A percentile compares a stretch with the other conserved stretches of the same genome.
These are phyloP conservation scores for Ustilago lituana DNA, from an alignment of 1,284 basidiomycete genomes.

Conservation along the genomic window DNA sequence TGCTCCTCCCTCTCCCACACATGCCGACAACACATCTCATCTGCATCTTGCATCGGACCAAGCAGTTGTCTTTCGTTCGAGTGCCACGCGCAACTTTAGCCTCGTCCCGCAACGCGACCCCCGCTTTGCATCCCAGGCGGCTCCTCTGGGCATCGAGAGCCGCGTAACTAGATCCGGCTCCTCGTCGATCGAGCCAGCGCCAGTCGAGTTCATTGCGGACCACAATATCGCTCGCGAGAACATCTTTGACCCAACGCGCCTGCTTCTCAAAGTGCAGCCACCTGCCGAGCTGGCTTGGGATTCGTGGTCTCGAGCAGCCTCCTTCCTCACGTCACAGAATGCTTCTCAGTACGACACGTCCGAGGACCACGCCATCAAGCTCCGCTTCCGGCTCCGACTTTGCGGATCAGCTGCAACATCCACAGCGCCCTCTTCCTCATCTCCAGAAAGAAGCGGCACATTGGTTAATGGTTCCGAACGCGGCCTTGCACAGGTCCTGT, in stretches of 20 bases:
- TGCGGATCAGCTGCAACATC: conserved; percentile 16
- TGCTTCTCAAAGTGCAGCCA: conserved; percentile 39
- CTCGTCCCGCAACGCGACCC: conserved; percentile 32
- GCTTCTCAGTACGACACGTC: conserved; percentile 7
- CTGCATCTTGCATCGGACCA: conserved; percentile 15
- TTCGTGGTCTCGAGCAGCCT: conserved; percentile 17
- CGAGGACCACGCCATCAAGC: conserved; percentile 16
- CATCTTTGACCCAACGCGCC: conserved; percentile 28
- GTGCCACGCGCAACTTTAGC: conserved; percentile 7
- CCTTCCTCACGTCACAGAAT: conserved; percentile 21
- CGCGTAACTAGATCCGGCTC: conserved; percentile 6
- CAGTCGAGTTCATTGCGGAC: conserved; percentile 33
- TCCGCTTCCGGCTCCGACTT: conserved; percentile 39
- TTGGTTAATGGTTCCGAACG: not conserved
- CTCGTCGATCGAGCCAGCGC: not conserved
- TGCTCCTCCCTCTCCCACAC: not conserved
- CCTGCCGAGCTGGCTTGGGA: conserved; percentile 29
- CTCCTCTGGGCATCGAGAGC: conserved; percentile 32
- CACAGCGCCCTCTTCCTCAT: conserved; percentile 4
- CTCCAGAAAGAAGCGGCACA: not conserved
- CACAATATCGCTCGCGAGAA: not conserved
- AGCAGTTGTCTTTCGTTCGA: conserved; percentile 3
- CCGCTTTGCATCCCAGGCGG: not conserved
- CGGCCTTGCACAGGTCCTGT: conserved; percentile 30
- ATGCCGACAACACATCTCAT: not conserved